Base-by-base conservation (phyloP, 306 rosid species). In the Begonia peltatifolia region DNA sequence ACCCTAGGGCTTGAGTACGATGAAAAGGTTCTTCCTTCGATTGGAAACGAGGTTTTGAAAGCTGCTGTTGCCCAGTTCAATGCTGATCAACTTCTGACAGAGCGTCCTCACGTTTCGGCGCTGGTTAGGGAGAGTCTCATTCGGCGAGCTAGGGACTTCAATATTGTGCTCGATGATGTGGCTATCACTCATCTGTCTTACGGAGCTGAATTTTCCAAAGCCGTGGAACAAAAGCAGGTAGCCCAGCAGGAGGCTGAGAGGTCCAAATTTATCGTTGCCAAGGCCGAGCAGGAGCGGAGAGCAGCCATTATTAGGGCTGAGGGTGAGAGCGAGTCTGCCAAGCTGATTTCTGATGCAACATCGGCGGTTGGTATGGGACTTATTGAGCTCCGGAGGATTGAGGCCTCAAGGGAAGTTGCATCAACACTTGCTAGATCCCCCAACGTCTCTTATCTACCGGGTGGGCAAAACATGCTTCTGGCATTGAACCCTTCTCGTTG, bases 201-300 rank as follows among this genome's bases (percentile, higher is more conserved):
- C 42, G 82, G 94, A 0, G 38, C 18, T 14, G 90, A 87, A 46
- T 87, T 87, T 62, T 87, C 96, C 0, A 72, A 84, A 52, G 96
- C 96, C 3, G 92, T 87, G 9, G 94, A 87, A 74, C 87, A 81
- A 78, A 85, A 90, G 75, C 97, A 90, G 76, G 95, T 90, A 63
- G 95, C 95, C 0, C 95, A 90, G 71, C 95, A 90, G 68, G 97
- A 90, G 76, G 97, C 95, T 0, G 97, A 85, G 79, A 55, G 97
- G 50, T 85, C 95, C 3, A 90, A 85, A 66, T 90, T 79, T 16
- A 83, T 90, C 4, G 97, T 90, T 67, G 87, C 87, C 23, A 90
- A 90, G 82, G 83, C 97, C 0, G 97, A 85, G 73, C 97, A 90
- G 74, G 95, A 90, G 76, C 63, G 94, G 46, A 60, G 97, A 10